These are phyloP conservation scores for Fennellomyces sp. DNA, from an alignment of 371 early-diverging fungal genomes.

Conservation along the genomic window DNA sequence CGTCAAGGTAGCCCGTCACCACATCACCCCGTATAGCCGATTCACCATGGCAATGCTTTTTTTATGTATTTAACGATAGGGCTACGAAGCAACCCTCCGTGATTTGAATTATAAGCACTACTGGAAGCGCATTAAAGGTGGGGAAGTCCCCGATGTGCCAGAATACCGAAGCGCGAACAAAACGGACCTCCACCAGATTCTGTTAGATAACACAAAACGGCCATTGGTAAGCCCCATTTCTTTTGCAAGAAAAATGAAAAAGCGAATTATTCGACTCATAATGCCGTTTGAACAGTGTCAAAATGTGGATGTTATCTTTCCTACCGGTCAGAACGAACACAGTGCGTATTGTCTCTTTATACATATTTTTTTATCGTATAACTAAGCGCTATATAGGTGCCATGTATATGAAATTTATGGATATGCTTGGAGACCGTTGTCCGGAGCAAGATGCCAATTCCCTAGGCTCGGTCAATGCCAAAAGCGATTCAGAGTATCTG, in stretches of 20 bases:
- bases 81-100: slow-evolving; percentile 7
- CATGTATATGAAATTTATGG: slow-evolving; percentile 14
- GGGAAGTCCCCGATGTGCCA: slow-evolving; percentile 1
- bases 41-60: neutral
- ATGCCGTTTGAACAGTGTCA: slow-evolving; percentile 42
- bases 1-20: too few species aligned
- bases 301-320: slow-evolving; percentile 39
- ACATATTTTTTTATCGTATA: too few species aligned
- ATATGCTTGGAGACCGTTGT: slow-evolving; percentile 14
- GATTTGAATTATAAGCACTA: slow-evolving; percentile 12
- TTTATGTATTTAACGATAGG: neutral
- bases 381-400: neutral
- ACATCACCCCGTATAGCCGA: neutral
- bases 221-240: slow-evolving; percentile 14
- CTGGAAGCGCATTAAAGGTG: slow-evolving; percentile 14
- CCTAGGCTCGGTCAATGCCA: neutral
- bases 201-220: slow-evolving; percentile 15
- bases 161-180: neutral
- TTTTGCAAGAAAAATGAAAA: neutral
- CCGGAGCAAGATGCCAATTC: slow-evolving; percentile 6
- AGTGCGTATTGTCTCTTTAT: neutral
- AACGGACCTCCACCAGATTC: slow-evolving; percentile 1
- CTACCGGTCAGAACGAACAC: slow-evolving; percentile 3
- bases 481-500: slow-evolving; percentile 2
- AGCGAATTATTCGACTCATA: neutral